Percentiles rank a stretch among this genome's conserved stretches.
Conservation (phyloP, 768 basidiomycete species). For the Postia placenta region DNA sequence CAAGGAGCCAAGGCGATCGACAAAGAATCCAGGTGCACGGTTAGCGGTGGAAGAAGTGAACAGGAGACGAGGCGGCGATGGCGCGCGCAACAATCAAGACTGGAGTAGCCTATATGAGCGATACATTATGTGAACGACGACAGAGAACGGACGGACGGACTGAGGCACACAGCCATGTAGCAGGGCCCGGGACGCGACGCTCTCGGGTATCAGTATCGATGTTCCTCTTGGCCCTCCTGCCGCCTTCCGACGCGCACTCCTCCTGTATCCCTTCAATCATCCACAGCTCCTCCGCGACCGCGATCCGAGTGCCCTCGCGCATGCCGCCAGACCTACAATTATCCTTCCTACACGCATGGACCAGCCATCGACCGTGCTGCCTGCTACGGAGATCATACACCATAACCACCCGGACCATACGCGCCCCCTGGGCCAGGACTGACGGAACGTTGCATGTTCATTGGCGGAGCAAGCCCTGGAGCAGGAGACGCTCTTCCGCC, state of each 20-base stretch:
- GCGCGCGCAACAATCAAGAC: not conserved
- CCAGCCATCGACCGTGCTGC: constrained; percentile 14
- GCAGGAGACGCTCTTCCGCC: not conserved
- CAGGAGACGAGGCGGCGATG: not conserved
- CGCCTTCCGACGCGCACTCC: not conserved
- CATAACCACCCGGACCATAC: constrained; percentile 27
- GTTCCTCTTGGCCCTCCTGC: not conserved
- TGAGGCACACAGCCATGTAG: not conserved
- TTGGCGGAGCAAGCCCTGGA: not conserved
- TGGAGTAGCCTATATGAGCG: not conserved
- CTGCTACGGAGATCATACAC: constrained; percentile 1
- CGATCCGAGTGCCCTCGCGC: not conserved
- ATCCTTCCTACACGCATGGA: constrained; percentile 10
- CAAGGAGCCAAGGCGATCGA: not conserved
- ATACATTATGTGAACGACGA: not conserved
- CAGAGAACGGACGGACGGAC: constrained; percentile 1
- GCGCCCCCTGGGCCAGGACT: constrained; percentile 41
- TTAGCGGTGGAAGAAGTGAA: not conserved
- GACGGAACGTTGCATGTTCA: constrained; percentile 21
- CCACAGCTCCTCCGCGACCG: not conserved
- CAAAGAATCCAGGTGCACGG: not conserved
- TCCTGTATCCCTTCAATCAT: not conserved
- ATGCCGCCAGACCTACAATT: not conserved
- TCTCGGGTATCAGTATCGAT: constrained; percentile 4
- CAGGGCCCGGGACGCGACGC: not conserved